phyloP scores from a whole-genome alignment of 495 filamentous ascomycete species.

The Staphylotrichum tortipilum region DNA sequence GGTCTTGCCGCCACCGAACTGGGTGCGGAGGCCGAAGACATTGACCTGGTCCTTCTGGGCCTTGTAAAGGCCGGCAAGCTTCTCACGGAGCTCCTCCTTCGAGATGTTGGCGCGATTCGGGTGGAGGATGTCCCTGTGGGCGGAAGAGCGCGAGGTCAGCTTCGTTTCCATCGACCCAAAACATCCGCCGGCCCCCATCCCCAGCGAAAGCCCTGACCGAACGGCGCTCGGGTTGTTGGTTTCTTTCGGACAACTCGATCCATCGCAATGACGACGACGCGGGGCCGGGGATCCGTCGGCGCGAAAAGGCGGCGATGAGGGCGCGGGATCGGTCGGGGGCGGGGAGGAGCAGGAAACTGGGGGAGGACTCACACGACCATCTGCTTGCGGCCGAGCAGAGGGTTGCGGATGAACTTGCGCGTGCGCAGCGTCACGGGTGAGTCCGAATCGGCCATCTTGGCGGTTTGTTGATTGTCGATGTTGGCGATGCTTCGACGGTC shows the following conservation, averaged over 20 bases:
- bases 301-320: background rate
- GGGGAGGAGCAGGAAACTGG: background rate
- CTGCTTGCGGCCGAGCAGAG: slow-evolving; percentile 96
- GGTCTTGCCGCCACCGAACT: slow-evolving; percentile 99
- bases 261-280: background rate
- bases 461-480: slow-evolving; percentile 21
- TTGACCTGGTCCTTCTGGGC: slow-evolving; percentile 89
- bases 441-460: slow-evolving; percentile 75
- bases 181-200: background rate
- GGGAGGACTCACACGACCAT: slow-evolving; percentile 94
- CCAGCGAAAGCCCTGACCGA: background rate
- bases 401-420: slow-evolving; percentile 99
- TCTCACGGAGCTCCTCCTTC: slow-evolving; percentile 94
- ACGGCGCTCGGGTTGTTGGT: too few species aligned
- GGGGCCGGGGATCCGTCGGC: slow-evolving; percentile 5
- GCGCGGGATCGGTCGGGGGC: background rate
- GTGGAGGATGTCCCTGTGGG: slow-evolving; percentile 91
- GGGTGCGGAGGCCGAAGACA: slow-evolving; percentile 96
- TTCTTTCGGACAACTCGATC: background rate
- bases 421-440: slow-evolving; percentile 90
- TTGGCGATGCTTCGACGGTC: slow-evolving; percentile 23
- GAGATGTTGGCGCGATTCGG: slow-evolving; percentile 95
- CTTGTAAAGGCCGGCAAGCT: slow-evolving; percentile 96
- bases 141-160: slow-evolving; percentile 8
- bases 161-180: background rate